Base-by-base conservation (phyloP, 306 rosid genomes). In the Astragalus glycyphyllos region DNA sequence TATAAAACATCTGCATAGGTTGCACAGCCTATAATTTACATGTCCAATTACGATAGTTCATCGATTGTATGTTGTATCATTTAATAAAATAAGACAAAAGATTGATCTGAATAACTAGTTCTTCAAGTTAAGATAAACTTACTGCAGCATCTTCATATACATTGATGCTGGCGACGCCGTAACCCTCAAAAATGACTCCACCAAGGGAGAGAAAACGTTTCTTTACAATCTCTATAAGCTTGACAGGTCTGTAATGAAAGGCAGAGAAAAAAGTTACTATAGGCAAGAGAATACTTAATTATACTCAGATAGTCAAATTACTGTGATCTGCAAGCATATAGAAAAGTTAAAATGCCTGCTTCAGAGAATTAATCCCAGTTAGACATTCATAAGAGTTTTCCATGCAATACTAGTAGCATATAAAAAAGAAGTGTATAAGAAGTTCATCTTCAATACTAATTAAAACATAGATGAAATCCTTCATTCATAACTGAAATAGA, bases 71-170 rank as follows among this genome's bases (percentile, higher is more conserved):
- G n/a, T 75, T 32, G 42, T 40, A 37, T n/a, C 45, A 35, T 67
- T 65, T 50, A 10, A 38, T 73, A 67, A 65, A 64, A 42, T 31
- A 29, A 12, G 34, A 70, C 44, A 67, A 5, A 20, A 17, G 3
- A 55, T 54, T 77, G 51, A 45, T 29, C 58, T 14, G 14, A 67
- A 51, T 13, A 63, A 67, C 77, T 59, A 61, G 49, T 26, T 45
- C 55, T 54, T 40, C 13, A 58, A 64, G 73, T 58, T 47, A 71
- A 61, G 63, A 74, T 55, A 65, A 80, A 84, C 98, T 94, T 89
- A 90, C 96, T 7, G 89, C 97, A 62, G 89, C 88, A 72, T 93
- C 96, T 11, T 93, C 94, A 44, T 85, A 94, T 45, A 90, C 56
- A 65, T 71, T 58, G 48, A 94, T 84, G 82, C 74, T 12, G 48